Base-by-base conservation (phyloP, 352 stramenopile species). In the Phytophthora hibernalis region DNA sequence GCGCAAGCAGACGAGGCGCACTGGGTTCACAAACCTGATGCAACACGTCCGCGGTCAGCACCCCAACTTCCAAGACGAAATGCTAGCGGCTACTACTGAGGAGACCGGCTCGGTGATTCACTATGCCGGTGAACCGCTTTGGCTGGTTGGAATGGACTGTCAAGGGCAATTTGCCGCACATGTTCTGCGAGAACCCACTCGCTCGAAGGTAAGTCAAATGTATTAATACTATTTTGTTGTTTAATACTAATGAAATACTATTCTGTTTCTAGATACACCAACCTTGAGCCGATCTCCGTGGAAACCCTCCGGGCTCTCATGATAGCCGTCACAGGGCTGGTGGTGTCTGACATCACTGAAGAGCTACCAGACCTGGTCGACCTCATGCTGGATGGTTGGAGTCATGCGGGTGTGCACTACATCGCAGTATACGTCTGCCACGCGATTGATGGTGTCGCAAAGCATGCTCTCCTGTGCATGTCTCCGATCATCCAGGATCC, bases 91-190 rank as follows among this genome's bases (percentile, higher is more conserved):
- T 18, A 50, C 43, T 20, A 50, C 43, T 50, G 43, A 4, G 0
- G 43, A 42, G 16, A 42, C 35, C 35, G 11, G 35, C 35, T 42
- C 35, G 35, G 10, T 42, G 11, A 18, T 42, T 42, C 12, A 42
- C 5, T 42, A 42, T 15, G 10, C 5, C 35, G 3, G 43, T 33
- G 16, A 50, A 33, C 43, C 20, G 21, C 15, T 50, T 33, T 10
- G 22, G 43, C 22, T 50, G 42, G 42, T 15, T 49, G n/a, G 42
- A 50, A 11, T 50, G 43, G 43, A 7, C 18, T 18, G 43, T 50
- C 12, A 50, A 50, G 43, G 11, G 9, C 18, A 50, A 42, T 15
- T 21, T 50, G 15, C 43, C 43, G 2, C 6, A 33, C 43, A 26
- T 33, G 16, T 50, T 50, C 33, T 33, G 43, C 22, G 43, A 50